These are phyloP conservation scores for Verbena officinalis DNA, from an alignment of 257 asterid genomes.

Conservation along the genomic window DNA sequence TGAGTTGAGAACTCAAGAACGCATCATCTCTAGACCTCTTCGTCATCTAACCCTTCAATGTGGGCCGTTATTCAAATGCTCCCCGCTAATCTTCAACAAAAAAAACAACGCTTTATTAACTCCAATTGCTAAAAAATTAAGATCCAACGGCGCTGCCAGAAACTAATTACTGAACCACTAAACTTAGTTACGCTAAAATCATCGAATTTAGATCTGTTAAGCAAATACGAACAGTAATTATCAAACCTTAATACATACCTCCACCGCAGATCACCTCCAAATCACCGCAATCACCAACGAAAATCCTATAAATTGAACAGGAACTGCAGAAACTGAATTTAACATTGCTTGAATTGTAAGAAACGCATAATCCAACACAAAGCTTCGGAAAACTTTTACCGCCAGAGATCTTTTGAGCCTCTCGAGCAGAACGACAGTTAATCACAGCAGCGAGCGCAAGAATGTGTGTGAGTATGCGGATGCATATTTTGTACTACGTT, in stretches of 20 bases:
- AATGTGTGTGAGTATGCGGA: slow-evolving; percentile 5
- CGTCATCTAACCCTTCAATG: slow-evolving; percentile 15
- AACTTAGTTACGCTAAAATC: slow-evolving; percentile 9
- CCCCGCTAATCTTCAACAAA: slow-evolving; percentile 29
- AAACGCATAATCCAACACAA: slow-evolving; percentile 29
- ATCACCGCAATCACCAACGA: slow-evolving; percentile 5
- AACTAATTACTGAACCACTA: slow-evolving; percentile 24
- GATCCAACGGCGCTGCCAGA: slow-evolving; percentile 27
- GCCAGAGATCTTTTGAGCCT: slow-evolving; percentile 30
- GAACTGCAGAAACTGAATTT: slow-evolving; percentile 14
- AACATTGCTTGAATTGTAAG: slow-evolving; percentile 47
- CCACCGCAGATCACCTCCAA: slow-evolving; percentile 41
- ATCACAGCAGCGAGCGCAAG: slow-evolving; percentile 24
- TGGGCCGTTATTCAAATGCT: background rate
- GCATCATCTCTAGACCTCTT: slow-evolving; percentile 34
- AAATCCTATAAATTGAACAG: slow-evolving; percentile 25
- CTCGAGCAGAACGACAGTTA: slow-evolving; percentile 31
- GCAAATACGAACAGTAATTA: slow-evolving; percentile 28
- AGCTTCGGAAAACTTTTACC: slow-evolving; percentile 26
- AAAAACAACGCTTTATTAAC: slow-evolving; percentile 30
- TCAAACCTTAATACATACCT: slow-evolving; percentile 33
- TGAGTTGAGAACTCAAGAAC: slow-evolving; percentile 22
- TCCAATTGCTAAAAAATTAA: slow-evolving; percentile 17
- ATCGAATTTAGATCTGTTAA: slow-evolving; percentile 43
- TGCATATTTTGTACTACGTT: slow-evolving; percentile 26